Evolutionary conservation across 208 protist species (phyloP).

Genomic region (Porcisia deanei): DNA sequence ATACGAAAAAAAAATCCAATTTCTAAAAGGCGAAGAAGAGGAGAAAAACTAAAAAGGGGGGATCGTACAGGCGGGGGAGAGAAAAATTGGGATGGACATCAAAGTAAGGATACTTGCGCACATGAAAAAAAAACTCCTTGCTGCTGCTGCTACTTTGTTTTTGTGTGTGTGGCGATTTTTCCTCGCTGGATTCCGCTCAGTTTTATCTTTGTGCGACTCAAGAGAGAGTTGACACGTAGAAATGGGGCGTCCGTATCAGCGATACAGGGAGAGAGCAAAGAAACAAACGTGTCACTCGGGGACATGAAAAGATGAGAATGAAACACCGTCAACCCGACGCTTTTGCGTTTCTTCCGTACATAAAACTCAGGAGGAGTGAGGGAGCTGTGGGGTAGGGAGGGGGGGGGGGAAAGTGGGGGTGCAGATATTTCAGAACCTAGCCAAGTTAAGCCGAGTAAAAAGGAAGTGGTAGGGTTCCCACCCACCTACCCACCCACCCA

Average conservation of each 20-base stretch:
- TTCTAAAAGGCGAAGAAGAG: background rate
- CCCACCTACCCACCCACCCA: no score
- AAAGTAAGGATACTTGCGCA: background rate
- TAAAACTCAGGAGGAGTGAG: background rate
- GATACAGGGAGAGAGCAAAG: slow-evolving; percentile 10
- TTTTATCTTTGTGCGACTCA: background rate
- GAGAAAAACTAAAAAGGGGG: background rate
- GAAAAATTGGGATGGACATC: background rate
- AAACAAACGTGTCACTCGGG: background rate
- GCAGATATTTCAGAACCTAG: background rate
- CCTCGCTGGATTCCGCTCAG: background rate
- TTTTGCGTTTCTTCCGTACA: background rate
- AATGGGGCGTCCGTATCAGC: slow-evolving; percentile 3
- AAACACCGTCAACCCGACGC: background rate
- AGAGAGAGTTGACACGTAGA: slow-evolving; percentile 1
- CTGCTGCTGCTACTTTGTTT: background rate
- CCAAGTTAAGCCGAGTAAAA: background rate
- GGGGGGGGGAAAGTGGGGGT: background rate
- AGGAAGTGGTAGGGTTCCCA: background rate
- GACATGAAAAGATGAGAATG: background rate
- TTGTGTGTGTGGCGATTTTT: background rate
- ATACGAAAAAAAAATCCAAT: background rate
- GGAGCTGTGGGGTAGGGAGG: background rate
- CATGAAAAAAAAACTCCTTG: background rate
- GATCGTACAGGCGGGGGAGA: background rate